Conservation (phyloP, 2,329 filamentous ascomycete genomes). For the Neurospora crassa region DNA sequence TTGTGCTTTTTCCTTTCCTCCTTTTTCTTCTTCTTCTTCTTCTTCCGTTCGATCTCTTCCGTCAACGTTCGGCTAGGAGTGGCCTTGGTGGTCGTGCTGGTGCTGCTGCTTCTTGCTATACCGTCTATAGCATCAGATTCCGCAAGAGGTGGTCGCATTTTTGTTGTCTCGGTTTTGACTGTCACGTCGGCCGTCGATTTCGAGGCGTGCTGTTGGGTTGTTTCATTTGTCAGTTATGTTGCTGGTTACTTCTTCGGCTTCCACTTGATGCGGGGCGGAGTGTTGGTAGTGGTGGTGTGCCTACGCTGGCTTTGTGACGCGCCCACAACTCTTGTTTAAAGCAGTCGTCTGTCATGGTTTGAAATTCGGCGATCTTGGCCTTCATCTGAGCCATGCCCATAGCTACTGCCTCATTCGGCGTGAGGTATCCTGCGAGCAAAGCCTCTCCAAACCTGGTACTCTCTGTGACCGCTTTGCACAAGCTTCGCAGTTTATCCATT, state of each 20-base stretch:
- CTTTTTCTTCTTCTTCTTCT: neutral
- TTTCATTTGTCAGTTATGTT: neutral
- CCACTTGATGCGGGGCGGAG: neutral
- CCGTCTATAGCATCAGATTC: neutral
- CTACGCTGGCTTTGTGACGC: slow-evolving; percentile 10
- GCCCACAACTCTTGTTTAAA: slow-evolving; percentile 12
- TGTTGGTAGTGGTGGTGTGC: slow-evolving; percentile 7
- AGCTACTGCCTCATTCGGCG: slow-evolving; percentile 5
- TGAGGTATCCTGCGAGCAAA: slow-evolving; percentile 13
- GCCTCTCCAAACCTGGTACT: slow-evolving; percentile 14
- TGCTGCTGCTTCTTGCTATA: neutral
- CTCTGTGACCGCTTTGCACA: slow-evolving; percentile 2
- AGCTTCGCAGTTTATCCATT: slow-evolving; percentile 12
- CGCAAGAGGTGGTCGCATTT: neutral
- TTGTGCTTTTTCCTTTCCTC: neutral
- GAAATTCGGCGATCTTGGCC: slow-evolving; percentile 1
- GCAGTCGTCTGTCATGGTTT: slow-evolving; percentile 5
- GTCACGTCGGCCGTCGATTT: neutral
- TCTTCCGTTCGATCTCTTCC: neutral
- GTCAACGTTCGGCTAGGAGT: neutral
- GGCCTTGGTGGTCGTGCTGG: neutral
- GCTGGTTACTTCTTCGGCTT: neutral
- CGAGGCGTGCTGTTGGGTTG: neutral
- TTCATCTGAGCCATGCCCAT: slow-evolving; percentile 10
- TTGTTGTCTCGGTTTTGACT: neutral